phyloP scores from a whole-genome alignment of 176 grass and related monocot species.

The Oryza glaberrima region DNA sequence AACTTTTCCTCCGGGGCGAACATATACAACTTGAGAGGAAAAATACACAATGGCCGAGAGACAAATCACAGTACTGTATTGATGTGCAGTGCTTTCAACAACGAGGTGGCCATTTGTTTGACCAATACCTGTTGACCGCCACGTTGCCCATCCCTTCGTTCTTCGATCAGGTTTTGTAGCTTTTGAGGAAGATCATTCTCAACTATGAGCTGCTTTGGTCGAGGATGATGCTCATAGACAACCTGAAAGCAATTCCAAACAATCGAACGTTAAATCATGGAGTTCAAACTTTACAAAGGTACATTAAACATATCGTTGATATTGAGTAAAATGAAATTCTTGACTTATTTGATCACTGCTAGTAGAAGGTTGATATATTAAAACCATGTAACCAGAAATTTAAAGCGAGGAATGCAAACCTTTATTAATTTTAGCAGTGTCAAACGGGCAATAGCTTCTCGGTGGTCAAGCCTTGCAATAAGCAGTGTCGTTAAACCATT shows the following conservation, averaged over 20 bases:
- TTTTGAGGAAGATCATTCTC: slow-evolving; percentile 97
- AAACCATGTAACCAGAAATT: slow-evolving; percentile 4
- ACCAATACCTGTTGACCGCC: slow-evolving; percentile 90
- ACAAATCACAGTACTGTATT: slow-evolving; percentile 92
- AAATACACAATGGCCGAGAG: slow-evolving; percentile 41
- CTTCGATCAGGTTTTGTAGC: slow-evolving; percentile 97
- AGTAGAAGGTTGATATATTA: background rate
- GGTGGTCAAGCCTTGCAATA: slow-evolving; percentile 89
- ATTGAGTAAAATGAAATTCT: background rate
- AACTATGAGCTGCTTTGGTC: slow-evolving; percentile 97
- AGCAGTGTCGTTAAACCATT: slow-evolving; percentile 95
- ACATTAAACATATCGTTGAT: slow-evolving; percentile 20
- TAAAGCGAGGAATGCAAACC: slow-evolving; percentile 44
- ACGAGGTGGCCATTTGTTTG: slow-evolving; percentile 98
- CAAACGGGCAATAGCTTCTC: slow-evolving; percentile 92
- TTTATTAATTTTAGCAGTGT: slow-evolving; percentile 99
- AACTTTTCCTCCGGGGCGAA: slow-evolving; percentile 51
- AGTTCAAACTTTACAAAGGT: background rate
- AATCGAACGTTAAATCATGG: background rate
- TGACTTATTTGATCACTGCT: background rate
- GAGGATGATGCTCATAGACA: slow-evolving; percentile 97
- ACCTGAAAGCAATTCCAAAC: slow-evolving; percentile 57
- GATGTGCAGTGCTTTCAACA: slow-evolving; percentile 94
- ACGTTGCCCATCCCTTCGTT: slow-evolving; percentile 86
- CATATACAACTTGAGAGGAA: slow-evolving; percentile 66